These are phyloP conservation scores for Penicillium decumbens DNA, from an alignment of 2,329 filamentous ascomycete species.

Conservation along the genomic window DNA sequence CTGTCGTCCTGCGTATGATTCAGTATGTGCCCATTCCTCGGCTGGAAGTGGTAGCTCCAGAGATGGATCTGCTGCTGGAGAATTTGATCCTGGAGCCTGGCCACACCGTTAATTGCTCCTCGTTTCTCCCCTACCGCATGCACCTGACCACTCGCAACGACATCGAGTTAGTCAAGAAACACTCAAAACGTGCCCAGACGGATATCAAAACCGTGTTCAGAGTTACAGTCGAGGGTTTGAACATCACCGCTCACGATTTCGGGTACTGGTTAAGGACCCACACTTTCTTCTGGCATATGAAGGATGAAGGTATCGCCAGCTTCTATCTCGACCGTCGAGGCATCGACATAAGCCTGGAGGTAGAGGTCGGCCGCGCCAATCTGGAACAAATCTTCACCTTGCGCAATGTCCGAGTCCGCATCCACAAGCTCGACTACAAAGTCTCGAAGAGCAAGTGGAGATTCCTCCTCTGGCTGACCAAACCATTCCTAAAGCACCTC, in stretches of 20 bases:
- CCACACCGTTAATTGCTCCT: conserved; percentile 73
- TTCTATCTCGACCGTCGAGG: conserved; percentile 82
- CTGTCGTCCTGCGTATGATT: conserved; percentile 68
- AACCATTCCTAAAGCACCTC: conserved; percentile 76
- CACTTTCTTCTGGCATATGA: conserved; percentile 66
- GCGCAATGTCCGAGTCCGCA: conserved; percentile 68
- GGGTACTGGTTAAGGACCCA: conserved; percentile 86
- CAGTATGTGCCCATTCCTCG: conserved; percentile 88
- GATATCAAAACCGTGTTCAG: conserved; percentile 67
- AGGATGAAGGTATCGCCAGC: conserved; percentile 78
- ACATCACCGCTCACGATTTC: conserved; percentile 76
- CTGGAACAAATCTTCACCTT: conserved; percentile 79
- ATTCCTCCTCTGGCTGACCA: conserved; percentile 75
- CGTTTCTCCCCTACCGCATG: conserved; percentile 81
- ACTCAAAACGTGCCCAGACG: conserved; percentile 61
- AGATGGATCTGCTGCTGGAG: conserved; percentile 79
- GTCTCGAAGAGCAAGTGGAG: conserved; percentile 67
- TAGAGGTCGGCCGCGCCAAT: conserved; percentile 73
- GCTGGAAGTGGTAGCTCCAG: conserved; percentile 77
- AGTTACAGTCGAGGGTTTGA: conserved; percentile 75
- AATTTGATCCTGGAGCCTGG: conserved; percentile 89
- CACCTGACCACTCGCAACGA: conserved; percentile 81
- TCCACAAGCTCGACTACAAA: conserved; percentile 81
- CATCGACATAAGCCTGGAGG: conserved; percentile 77
- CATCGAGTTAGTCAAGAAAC: conserved; percentile 75